phyloP scores from a whole-genome alignment of 1,139 yeast species.

The Candida sanyaensis region DNA sequence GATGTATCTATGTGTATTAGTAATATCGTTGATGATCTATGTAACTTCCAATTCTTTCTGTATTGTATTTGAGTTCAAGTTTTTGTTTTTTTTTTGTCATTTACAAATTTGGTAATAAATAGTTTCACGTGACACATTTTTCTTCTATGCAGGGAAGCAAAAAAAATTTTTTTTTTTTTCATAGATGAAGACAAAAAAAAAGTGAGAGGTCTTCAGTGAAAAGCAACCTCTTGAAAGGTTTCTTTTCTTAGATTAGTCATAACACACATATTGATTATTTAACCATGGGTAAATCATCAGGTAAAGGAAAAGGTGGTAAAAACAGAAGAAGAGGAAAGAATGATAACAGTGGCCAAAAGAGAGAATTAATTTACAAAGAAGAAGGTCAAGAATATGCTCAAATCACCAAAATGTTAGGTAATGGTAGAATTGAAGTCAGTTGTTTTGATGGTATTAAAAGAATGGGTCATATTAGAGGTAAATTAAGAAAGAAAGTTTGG shows the following conservation, averaged over 20 bases:
- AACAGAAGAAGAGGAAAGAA: conserved; percentile 99
- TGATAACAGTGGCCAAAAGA: conserved; percentile 86
- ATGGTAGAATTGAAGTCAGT: conserved; percentile 92
- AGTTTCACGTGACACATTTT: not conserved
- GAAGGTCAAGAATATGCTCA: conserved; percentile 99
- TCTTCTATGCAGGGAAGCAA: not conserved
- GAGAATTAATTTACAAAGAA: conserved; percentile 88
- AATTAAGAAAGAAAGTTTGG: conserved; percentile 99
- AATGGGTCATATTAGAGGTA: conserved; percentile 98
- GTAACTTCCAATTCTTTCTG: not conserved
- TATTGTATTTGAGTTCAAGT: not conserved
- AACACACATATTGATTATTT: not conserved
- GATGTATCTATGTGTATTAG: not conserved
- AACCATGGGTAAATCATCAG: conserved; percentile 51
- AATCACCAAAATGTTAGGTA: conserved; percentile 97
- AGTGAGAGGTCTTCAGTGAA: conserved; percentile 1
- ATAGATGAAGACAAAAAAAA: conserved; percentile 1
- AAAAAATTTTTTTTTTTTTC: not conserved
- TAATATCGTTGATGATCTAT: not conserved
- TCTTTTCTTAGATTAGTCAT: conserved; percentile 2
- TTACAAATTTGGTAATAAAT: conserved; percentile 1
- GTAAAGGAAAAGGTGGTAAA: conserved; percentile 67
- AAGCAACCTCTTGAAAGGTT: conserved; percentile 2
- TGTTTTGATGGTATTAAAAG: conserved; percentile 95
- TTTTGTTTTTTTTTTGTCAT: not conserved